These are phyloP conservation scores for Ganoderma lingzhi DNA, from an alignment of 1,284 basidiomycete species.

Conservation along the genomic window DNA sequence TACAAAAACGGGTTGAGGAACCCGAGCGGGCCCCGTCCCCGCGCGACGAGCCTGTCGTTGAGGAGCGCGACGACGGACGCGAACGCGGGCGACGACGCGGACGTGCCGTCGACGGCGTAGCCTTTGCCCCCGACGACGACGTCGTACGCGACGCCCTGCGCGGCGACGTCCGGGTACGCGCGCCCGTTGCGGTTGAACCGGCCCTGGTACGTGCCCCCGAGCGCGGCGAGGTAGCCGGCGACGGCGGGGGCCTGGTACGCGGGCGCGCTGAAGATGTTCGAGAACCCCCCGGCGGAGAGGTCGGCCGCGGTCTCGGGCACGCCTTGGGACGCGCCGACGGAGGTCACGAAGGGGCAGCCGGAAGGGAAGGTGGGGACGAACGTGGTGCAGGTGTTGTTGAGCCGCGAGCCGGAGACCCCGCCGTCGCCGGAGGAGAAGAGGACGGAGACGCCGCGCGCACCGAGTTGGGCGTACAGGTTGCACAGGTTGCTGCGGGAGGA, in stretches of 20 bases:
- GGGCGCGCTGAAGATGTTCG: slow-evolving; percentile 52
- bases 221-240: slow-evolving; percentile 39
- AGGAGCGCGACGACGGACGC: no score
- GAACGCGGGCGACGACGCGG: no score
- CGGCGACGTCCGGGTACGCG: slow-evolving; percentile 44
- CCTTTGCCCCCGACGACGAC: slow-evolving; percentile 39
- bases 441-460: slow-evolving; percentile 64
- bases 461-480: slow-evolving; percentile 67
- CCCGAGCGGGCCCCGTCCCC: no score
- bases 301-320: no score
- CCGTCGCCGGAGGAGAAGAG: slow-evolving; percentile 74
- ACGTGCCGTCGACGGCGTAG: slow-evolving; percentile 54
- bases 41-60: no score
- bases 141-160: slow-evolving; percentile 41
- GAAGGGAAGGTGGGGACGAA: no score
- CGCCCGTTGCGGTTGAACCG: slow-evolving; percentile 42
- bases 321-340: no score
- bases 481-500: slow-evolving; percentile 50
- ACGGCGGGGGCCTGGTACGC: slow-evolving; percentile 51
- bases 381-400: no score
- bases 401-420: slow-evolving; percentile 67
- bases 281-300: slow-evolving; percentile 54
- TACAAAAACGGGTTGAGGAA: no score
- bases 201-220: slow-evolving; percentile 41
- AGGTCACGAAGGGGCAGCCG: no score